phyloP scores from a whole-genome alignment of 2,329 filamentous ascomycete species.

The Phaeosphaeria sp. region DNA sequence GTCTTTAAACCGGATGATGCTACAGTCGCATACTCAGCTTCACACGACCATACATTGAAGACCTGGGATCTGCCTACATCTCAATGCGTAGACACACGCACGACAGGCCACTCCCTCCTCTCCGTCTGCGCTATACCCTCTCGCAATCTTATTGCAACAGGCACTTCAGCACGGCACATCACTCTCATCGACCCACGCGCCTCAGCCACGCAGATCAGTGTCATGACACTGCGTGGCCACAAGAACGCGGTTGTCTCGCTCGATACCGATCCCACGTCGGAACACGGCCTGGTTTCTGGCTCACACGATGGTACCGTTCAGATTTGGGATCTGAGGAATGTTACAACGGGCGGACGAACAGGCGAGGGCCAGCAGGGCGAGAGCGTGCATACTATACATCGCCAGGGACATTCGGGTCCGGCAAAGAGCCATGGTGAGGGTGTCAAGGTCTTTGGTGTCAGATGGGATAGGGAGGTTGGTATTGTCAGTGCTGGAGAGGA shows the following conservation, averaged over 20 bases:
- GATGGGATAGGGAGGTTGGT: constrained; percentile 84
- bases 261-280: constrained; percentile 67
- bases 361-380: constrained; percentile 64
- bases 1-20: constrained; percentile 85
- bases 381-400: constrained; percentile 77
- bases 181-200: constrained; percentile 90
- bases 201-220: constrained; percentile 75
- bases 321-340: constrained; percentile 89
- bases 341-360: constrained; percentile 62
- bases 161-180: constrained; percentile 85
- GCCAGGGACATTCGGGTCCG: constrained; percentile 68
- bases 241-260: constrained; percentile 73
- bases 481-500: constrained; percentile 94
- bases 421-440: constrained; percentile 75
- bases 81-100: constrained; percentile 78
- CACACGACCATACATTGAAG: constrained; percentile 87
- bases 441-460: constrained; percentile 86
- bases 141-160: constrained; percentile 70
- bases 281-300: constrained; percentile 85
- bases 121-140: constrained; percentile 76
- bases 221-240: constrained; percentile 92
- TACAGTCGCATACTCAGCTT: constrained; percentile 89
- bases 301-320: constrained; percentile 91
- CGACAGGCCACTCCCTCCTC: constrained; percentile 82
- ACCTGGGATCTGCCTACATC: constrained; percentile 90